Conservation (phyloP, 1,139 yeast genomes). For the Hansenula anomala region DNA sequence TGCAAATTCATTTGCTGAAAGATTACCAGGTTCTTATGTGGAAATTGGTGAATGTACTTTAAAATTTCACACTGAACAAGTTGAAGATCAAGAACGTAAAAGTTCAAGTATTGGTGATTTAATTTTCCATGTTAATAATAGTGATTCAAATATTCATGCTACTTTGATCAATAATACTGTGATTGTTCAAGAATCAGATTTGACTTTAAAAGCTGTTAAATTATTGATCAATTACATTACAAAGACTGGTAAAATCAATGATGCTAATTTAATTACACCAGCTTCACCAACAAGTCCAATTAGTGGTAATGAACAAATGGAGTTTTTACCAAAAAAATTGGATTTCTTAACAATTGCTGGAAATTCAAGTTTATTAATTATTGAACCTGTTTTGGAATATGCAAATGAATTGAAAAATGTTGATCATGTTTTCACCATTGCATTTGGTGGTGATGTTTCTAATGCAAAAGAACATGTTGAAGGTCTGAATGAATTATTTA, state of each 20-base stretch:
- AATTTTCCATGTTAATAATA: constrained; percentile 77
- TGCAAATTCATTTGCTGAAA: constrained; percentile 63
- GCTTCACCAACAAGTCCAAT: constrained; percentile 11
- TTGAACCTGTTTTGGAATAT: constrained; percentile 65
- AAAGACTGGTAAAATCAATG: constrained; percentile 15
- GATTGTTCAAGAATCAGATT: constrained; percentile 56
- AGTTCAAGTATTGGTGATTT: constrained; percentile 75
- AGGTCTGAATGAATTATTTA: constrained; percentile 75
- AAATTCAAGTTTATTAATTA: constrained; percentile 55
- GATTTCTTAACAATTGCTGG: constrained; percentile 51
- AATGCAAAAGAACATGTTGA: constrained; percentile 66
- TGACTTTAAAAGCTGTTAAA: constrained; percentile 48
- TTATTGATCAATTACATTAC: constrained; percentile 32
- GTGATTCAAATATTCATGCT: constrained; percentile 69
- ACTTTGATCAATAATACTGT: constrained; percentile 64
- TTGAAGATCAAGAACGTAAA: constrained; percentile 67
- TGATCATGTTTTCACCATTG: constrained; percentile 53
- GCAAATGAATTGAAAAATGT: constrained; percentile 42
- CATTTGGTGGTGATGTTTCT: constrained; percentile 54
- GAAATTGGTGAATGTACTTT: constrained; percentile 74
- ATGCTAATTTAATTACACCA: constrained; percentile 19
- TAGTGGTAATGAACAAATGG: constrained; percentile 3
- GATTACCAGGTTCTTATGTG: constrained; percentile 74
- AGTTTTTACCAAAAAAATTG: constrained; percentile 15
- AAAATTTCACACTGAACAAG: constrained; percentile 65